Conservation (phyloP, 2,329 filamentous ascomycete species). For the Aulographum hederae region DNA sequence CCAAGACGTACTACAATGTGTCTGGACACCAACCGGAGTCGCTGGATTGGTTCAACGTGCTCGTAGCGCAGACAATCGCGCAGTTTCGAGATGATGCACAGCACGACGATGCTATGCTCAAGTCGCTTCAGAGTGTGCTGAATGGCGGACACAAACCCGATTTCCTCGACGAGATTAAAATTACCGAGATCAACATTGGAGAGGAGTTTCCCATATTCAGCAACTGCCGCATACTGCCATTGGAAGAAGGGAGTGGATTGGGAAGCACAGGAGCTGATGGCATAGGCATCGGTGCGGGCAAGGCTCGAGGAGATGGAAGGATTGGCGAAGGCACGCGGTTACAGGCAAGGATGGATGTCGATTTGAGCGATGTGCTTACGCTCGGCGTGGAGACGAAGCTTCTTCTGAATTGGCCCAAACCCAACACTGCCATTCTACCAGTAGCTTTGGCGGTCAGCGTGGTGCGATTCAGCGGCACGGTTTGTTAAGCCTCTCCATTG, state of each 20-base stretch:
- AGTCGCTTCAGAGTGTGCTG: conserved; percentile 64
- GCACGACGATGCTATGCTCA: conserved; percentile 76
- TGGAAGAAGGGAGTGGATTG: conserved; percentile 47
- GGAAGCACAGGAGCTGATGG: conserved; percentile 13
- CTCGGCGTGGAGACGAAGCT: conserved; percentile 88
- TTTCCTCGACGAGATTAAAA: conserved; percentile 82
- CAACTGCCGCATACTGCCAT: conserved; percentile 89
- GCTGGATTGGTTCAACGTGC: conserved; percentile 96
- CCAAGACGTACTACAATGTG: conserved; percentile 96
- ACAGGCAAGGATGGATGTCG: conserved; percentile 92
- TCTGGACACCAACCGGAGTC: conserved; percentile 91
- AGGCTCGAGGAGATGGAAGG: conserved; percentile 24
- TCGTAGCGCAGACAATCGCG: conserved; percentile 90
- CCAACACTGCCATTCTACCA: conserved; percentile 71
- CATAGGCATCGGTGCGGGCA: conserved; percentile 27
- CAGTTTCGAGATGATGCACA: conserved; percentile 88
- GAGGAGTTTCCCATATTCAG: conserved; percentile 98
- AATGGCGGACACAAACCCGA: conserved; percentile 78
- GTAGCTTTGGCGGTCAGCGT: conserved; percentile 85
- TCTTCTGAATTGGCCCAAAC: conserved; percentile 85
- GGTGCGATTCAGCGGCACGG: conserved; percentile 81
- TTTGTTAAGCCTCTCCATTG: conserved; percentile 7
- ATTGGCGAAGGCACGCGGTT: conserved; percentile 52
- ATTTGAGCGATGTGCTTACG: conserved; percentile 89
- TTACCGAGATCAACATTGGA: conserved; percentile 83